Evolutionary conservation across 75 land plant genomes (phyloP).

Genomic region (Sequoiadendron giganteum): DNA sequence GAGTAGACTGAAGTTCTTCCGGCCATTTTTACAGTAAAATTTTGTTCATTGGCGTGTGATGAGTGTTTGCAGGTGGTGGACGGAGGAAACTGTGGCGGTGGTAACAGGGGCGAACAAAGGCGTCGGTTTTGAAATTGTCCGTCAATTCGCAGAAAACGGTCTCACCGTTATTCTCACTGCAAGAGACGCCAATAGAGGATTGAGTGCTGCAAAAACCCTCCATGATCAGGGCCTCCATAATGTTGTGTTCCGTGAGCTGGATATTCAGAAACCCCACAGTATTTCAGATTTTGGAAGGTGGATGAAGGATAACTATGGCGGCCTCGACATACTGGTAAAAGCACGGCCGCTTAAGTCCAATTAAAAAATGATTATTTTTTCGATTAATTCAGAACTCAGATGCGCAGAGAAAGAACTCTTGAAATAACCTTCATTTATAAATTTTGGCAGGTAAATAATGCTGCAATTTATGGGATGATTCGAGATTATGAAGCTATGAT

Average conservation of each 20-base stretch:
- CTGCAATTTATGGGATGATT: neutral
- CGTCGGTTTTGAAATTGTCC: conserved; percentile 24
- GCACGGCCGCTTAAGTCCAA: neutral
- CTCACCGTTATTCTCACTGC: conserved; percentile 31
- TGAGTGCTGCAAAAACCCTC: conserved; percentile 3
- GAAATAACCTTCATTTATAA: too few relatives aligned
- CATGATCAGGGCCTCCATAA: conserved; percentile 17
- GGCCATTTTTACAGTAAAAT: too few relatives aligned
- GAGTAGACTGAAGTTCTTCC: too few relatives aligned
- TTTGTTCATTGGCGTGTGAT: too few relatives aligned
- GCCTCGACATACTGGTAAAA: neutral
- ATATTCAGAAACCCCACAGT: neutral
- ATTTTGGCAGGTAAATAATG: neutral
- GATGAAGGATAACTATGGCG: neutral
- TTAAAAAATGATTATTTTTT: too few relatives aligned
- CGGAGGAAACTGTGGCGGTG: conserved; percentile 31
- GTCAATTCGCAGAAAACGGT: conserved; percentile 28
- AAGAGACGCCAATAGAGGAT: conserved; percentile 24
- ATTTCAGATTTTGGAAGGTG: neutral
- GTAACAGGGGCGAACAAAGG: conserved; percentile 40
- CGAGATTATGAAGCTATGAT: neutral
- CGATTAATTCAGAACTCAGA: neutral
- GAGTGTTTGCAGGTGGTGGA: conserved; percentile 29
- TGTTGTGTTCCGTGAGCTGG: conserved; percentile 26
- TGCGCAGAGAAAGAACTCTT: neutral